Base-by-base conservation (phyloP, 345 rosid genomes). In the Brassica cretica region DNA sequence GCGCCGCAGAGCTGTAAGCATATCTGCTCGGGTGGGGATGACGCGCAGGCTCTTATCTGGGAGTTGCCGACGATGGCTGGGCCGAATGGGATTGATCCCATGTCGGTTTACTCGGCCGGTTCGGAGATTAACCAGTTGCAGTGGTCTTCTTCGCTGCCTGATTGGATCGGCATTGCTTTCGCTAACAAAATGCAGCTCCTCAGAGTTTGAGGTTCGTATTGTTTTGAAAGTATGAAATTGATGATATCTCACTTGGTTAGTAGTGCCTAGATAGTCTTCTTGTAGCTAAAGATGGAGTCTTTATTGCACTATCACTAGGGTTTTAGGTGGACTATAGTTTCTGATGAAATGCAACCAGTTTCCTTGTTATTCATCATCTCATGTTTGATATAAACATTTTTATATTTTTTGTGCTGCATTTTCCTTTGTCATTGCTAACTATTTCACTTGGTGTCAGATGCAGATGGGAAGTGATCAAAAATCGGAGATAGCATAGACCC, bases 51-150 rank as follows among this genome's bases (percentile, higher is more conserved):
- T 1, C 84, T 95, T 11, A 89, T 94, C 56, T 92, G 98, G 98
- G 98, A 94, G 82, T 73, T 92, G 68, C 97, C 98, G 0, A 88
- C 97, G 0, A 89, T 92, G n/a, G 93, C 97, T 27, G 97, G 99
- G 19, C 97, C 97, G 1, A 91, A 87, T 74, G 99, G 97, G 39
- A 93, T 95, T 64, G 97, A 93, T 81, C 99, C 99, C 1, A 84
- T 91, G 86, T 89, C 96, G 21, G 83, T 93, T 89, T 95, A 87
- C 81, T 85, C 91, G 1, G 93, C 99, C 71, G 84, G 87, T 19
- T 87, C 89, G 5, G 99, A 95, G 82, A 91, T 95, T 27, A 95
- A 93, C 46, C 98, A 95, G 88, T 82, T 95, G 75, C 97, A 91
- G 84, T 95, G 99, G 99, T 91, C 96, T 8, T 79, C 88, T 1